Evolutionary conservation across 148 eudicot species (phyloP).

Genomic region (Diospyros lotus): DNA sequence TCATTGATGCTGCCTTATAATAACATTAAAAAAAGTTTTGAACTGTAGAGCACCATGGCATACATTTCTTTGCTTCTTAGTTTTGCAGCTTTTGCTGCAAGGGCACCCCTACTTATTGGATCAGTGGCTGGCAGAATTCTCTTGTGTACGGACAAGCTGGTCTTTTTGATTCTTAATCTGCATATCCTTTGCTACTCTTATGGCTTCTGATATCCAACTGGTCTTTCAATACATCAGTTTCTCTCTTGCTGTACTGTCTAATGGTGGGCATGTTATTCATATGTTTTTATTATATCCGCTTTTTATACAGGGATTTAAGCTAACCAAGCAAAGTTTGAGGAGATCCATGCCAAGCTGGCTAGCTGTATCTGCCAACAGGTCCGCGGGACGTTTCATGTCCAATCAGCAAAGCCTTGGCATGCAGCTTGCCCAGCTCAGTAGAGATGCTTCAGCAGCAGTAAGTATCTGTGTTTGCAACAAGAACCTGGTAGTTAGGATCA

Average conservation of each 20-base stretch:
- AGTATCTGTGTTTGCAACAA: constrained; percentile 25
- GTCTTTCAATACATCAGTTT: neutral
- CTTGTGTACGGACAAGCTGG: neutral
- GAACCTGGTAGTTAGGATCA: neutral
- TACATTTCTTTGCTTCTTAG: neutral
- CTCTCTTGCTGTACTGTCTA: neutral
- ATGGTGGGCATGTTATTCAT: neutral
- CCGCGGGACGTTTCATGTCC: constrained; percentile 70
- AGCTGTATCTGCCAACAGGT: constrained; percentile 62
- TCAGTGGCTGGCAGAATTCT: neutral
- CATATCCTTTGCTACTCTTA: neutral
- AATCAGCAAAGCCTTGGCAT: constrained; percentile 71
- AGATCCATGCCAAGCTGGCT: constrained; percentile 69
- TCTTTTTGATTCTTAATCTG: neutral
- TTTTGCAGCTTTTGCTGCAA: neutral
- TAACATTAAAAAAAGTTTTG: neutral
- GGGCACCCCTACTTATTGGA: neutral
- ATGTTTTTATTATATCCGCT: neutral
- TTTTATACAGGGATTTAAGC: constrained; percentile 56
- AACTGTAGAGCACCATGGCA: neutral
- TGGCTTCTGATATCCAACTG: constrained; percentile 6
- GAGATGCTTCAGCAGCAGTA: constrained; percentile 98
- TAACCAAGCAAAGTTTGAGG: constrained; percentile 67
- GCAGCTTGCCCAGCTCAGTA: constrained; percentile 91
- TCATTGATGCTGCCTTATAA: too few species aligned